Conservation (phyloP, 257 asterid species). For the Scutellaria minor region DNA sequence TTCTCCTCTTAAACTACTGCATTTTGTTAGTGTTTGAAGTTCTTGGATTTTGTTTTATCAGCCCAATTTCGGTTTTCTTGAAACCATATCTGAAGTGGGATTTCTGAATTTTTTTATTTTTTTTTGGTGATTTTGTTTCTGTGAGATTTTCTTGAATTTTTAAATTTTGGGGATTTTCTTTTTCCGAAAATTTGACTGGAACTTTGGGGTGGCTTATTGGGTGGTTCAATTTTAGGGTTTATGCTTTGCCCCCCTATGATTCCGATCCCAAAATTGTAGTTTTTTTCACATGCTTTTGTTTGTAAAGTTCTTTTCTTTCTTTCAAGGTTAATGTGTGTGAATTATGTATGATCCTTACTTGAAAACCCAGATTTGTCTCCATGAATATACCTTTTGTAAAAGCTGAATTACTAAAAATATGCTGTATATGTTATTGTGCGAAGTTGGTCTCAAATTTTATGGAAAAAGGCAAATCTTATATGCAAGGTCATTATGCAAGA, state of each 20-base stretch:
- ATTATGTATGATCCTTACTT: conserved; percentile 15
- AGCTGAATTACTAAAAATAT: conserved; percentile 8
- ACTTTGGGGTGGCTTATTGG: conserved; percentile 20
- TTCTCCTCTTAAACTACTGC: conserved; percentile 3
- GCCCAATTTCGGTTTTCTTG: conserved; percentile 31
- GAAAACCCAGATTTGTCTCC: conserved; percentile 21
- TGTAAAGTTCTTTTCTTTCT: conserved; percentile 36
- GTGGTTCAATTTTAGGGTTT: conserved; percentile 42
- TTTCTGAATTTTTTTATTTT: conserved; percentile 18
- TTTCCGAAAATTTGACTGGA: background rate
- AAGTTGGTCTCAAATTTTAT: conserved; percentile 4
- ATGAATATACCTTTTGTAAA: background rate
- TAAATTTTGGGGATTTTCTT: background rate
- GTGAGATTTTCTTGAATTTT: conserved; percentile 17
- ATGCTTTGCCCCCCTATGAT: conserved; percentile 31
- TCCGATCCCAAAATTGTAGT: conserved; percentile 39
- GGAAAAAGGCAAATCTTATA: background rate
- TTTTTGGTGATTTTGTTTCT: conserved; percentile 12
- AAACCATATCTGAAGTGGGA: conserved; percentile 23
- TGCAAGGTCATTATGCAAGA: background rate
- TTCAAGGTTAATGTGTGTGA: conserved; percentile 23
- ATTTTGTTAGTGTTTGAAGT: conserved; percentile 20
- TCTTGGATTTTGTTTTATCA: conserved; percentile 16
- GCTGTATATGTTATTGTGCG: background rate
- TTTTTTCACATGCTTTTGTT: conserved; percentile 1